phyloP scores from a whole-genome alignment of 2,329 filamentous ascomycete species.

The Rutstroemia sp. region DNA sequence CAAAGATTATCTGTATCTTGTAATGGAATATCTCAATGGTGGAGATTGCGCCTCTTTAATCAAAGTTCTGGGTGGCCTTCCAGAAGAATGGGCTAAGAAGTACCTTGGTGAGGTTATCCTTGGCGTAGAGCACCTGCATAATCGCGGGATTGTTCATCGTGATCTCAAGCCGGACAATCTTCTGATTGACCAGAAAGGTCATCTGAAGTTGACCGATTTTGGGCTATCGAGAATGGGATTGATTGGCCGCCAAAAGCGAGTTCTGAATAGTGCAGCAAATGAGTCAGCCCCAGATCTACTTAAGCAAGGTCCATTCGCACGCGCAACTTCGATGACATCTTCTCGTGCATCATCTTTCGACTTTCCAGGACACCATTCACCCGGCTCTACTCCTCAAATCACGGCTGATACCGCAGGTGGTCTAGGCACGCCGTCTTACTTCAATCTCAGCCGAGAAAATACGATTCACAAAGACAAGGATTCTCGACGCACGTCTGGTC shows the following conservation, averaged over 20 bases:
- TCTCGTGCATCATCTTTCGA: constrained; percentile 93
- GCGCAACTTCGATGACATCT: constrained; percentile 77
- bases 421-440: constrained; percentile 85
- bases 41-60: constrained; percentile 95
- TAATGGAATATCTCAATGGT: constrained; percentile 98
- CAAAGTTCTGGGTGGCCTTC: constrained; percentile 83
- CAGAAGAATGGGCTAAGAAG: constrained; percentile 97
- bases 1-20: constrained; percentile 96
- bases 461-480: constrained; percentile 58
- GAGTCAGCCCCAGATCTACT: constrained; percentile 89
- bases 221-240: constrained; percentile 95
- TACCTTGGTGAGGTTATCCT: constrained; percentile 94
- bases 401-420: constrained; percentile 64
- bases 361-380: constrained; percentile 71
- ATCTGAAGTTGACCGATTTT: constrained; percentile 96
- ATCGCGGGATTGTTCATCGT: constrained; percentile 89
- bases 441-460: constrained; percentile 62
- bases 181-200: constrained; percentile 91
- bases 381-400: constrained; percentile 77
- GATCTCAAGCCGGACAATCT: constrained; percentile 97
- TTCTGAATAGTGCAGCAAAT: constrained; percentile 66
- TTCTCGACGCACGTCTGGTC: constrained; percentile 61
- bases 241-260: constrained; percentile 91
- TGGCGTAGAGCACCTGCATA: constrained; percentile 94
- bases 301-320: constrained; percentile 84